Percentiles rank a stretch among this genome's conserved stretches.
These are phyloP conservation scores for Flaveria robusta DNA, from an alignment of 129 eudicot genomes.

Conservation along the genomic window DNA sequence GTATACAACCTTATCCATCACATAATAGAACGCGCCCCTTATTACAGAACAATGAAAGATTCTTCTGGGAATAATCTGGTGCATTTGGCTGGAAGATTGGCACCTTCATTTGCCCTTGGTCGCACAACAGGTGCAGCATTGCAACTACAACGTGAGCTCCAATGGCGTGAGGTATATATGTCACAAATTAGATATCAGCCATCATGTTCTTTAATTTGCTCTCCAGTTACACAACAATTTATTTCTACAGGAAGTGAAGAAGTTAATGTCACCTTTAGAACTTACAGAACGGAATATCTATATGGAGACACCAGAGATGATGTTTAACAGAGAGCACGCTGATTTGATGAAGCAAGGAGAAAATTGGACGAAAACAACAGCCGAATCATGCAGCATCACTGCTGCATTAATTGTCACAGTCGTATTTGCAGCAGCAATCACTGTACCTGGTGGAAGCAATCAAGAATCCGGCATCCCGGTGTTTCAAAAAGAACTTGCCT, in stretches of 20 bases:
- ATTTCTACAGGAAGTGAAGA: background rate
- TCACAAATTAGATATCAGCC: background rate
- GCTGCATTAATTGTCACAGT: background rate
- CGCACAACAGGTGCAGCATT: conserved; percentile 1
- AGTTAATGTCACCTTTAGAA: background rate
- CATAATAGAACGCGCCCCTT: background rate
- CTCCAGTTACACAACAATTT: background rate
- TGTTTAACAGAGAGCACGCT: background rate
- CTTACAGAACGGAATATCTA: background rate
- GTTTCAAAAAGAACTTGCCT: background rate
- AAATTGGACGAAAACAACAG: background rate
- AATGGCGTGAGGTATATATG: background rate
- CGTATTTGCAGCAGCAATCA: background rate
- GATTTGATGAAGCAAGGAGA: background rate
- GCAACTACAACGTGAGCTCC: conserved; percentile 10
- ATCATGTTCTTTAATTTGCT: background rate
- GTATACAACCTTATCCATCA: conserved; percentile 13
- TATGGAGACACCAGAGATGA: background rate
- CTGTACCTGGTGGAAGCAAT: background rate
- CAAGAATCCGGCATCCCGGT: conserved; percentile 1
- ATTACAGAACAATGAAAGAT: background rate
- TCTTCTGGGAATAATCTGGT: background rate
- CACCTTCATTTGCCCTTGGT: conserved; percentile 12
- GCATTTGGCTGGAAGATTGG: conserved; percentile 13
- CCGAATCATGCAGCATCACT: background rate